Conservation (phyloP, 2,329 filamentous ascomycete genomes). For the Penicillium sp. region DNA sequence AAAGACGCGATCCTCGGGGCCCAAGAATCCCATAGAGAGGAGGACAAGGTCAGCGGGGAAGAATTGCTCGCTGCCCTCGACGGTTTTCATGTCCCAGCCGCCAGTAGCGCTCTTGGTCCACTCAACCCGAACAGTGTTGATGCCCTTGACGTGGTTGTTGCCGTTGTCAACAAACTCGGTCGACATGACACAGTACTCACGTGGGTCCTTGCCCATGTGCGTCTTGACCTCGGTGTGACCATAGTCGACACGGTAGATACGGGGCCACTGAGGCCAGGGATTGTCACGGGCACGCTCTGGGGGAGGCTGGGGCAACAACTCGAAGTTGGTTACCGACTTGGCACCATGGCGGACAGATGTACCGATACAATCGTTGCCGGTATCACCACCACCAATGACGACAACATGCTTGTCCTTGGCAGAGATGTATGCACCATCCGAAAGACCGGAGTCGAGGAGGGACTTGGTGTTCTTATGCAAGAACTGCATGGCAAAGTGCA, state of each 20-base stretch:
- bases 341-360: slow-evolving; percentile 93
- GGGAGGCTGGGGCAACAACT: slow-evolving; percentile 88
- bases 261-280: slow-evolving; percentile 97
- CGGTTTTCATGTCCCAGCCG: slow-evolving; percentile 98
- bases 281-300: slow-evolving; percentile 89
- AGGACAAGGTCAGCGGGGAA: slow-evolving; percentile 95
- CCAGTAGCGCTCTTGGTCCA: slow-evolving; percentile 88
- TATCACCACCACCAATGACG: slow-evolving; percentile 96
- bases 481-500: slow-evolving; percentile 98
- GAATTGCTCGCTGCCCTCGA: slow-evolving; percentile 89
- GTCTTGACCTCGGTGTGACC: slow-evolving; percentile 94
- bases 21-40: slow-evolving; percentile 95
- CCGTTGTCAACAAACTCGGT: slow-evolving; percentile 94
- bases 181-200: slow-evolving; percentile 97
- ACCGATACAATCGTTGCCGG: slow-evolving; percentile 96
- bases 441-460: slow-evolving; percentile 83
- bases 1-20: slow-evolving; percentile 83
- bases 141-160: slow-evolving; percentile 83
- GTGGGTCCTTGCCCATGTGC: slow-evolving; percentile 92
- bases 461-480: slow-evolving; percentile 97
- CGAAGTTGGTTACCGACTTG: slow-evolving; percentile 95
- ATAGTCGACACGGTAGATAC: slow-evolving; percentile 97
- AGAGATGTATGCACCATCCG: slow-evolving; percentile 82
- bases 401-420: slow-evolving; percentile 95
- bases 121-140: slow-evolving; percentile 92